These are phyloP conservation scores for Vanderwaltozyma tropicalis DNA, from an alignment of 805 yeast genomes.

Conservation along the genomic window DNA sequence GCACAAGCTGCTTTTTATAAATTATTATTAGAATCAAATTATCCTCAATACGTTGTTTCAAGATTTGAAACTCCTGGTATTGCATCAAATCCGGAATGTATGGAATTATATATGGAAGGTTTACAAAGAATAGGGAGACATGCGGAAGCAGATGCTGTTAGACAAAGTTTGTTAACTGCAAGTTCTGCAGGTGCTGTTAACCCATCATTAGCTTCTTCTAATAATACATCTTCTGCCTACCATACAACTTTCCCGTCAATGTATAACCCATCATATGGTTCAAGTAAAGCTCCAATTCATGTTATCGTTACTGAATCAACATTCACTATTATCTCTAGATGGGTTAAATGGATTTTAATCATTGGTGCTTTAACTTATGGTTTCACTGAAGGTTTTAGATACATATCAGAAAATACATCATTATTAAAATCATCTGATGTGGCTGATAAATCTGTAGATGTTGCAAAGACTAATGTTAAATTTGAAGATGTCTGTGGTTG, in stretches of 20 bases:
- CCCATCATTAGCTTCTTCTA: slow-evolving; percentile 23
- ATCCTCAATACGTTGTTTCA: slow-evolving; percentile 93
- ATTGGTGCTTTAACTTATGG: slow-evolving; percentile 74
- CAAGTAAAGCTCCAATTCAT: slow-evolving; percentile 77
- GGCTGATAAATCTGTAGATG: slow-evolving; percentile 72
- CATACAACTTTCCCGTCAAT: slow-evolving; percentile 21
- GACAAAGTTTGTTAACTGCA: slow-evolving; percentile 36
- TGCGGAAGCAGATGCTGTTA: slow-evolving; percentile 64
- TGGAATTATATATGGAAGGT: slow-evolving; percentile 71
- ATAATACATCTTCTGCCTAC: slow-evolving; percentile 12
- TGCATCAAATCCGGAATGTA: slow-evolving; percentile 70
- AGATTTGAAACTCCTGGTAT: slow-evolving; percentile 93
- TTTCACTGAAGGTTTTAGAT: slow-evolving; percentile 65
- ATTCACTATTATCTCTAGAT: slow-evolving; percentile 64
- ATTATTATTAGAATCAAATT: slow-evolving; percentile 62
- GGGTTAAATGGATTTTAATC: slow-evolving; percentile 84
- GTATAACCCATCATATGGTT: slow-evolving; percentile 38
- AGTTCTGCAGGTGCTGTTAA: slow-evolving; percentile 27
- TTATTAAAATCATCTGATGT: slow-evolving; percentile 57
- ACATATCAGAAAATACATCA: slow-evolving; percentile 67
- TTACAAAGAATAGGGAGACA: slow-evolving; percentile 65
- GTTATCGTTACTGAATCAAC: slow-evolving; percentile 87
- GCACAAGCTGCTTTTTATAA: slow-evolving; percentile 80
- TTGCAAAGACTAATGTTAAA: slow-evolving; percentile 72
- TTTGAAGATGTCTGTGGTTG: slow-evolving; percentile 94